These are phyloP conservation scores for Phoma sp. DNA, from an alignment of 2,329 filamentous ascomycete species.

Conservation along the genomic window DNA sequence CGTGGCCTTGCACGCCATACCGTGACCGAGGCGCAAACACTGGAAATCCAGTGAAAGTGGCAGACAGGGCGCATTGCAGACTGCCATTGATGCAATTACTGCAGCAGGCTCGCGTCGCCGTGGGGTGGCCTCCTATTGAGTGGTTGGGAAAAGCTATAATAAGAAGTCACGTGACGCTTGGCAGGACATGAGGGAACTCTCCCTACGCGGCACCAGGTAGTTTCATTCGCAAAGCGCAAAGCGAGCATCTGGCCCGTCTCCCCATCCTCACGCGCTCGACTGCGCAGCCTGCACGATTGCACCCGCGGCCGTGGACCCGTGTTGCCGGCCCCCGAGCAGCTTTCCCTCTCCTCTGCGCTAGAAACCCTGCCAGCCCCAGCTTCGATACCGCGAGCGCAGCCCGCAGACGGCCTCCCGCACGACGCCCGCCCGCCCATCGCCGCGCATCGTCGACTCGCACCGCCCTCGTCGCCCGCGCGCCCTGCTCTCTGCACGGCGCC, in stretches of 20 bases:
- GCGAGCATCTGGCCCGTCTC: not conserved
- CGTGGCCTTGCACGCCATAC: not conserved
- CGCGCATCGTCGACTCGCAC: slow-evolving; percentile 18
- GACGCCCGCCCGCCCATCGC: slow-evolving; percentile 22
- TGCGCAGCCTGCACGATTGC: slow-evolving; percentile 11
- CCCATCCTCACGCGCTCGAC: slow-evolving; percentile 13
- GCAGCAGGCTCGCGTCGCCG: too few species aligned
- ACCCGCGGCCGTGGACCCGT: slow-evolving; percentile 21
- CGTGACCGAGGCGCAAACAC: slow-evolving; percentile 3
- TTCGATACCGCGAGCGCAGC: too few species aligned
- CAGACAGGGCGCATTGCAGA: too few species aligned
- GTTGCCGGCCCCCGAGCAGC: slow-evolving; percentile 9
- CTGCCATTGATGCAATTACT: too few species aligned
- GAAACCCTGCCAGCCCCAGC: slow-evolving; percentile 8
- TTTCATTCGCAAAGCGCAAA: slow-evolving; percentile 10
- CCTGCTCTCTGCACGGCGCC: slow-evolving; percentile 13
- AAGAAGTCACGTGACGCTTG: not conserved
- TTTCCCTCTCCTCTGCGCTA: slow-evolving; percentile 16
- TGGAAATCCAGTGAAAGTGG: not conserved
- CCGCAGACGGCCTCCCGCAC: too few species aligned
- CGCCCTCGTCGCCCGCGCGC: slow-evolving; percentile 19
- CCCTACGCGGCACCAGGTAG: slow-evolving; percentile 1
- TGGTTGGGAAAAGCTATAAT: slow-evolving; percentile 3
- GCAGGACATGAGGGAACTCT: not conserved
- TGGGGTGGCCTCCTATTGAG: not conserved